A percentile compares a stretch with the other conserved stretches of the same genome.
These are phyloP conservation scores for Hypoxylon rickii DNA, from an alignment of 495 filamentous ascomycete genomes.

Conservation along the genomic window DNA sequence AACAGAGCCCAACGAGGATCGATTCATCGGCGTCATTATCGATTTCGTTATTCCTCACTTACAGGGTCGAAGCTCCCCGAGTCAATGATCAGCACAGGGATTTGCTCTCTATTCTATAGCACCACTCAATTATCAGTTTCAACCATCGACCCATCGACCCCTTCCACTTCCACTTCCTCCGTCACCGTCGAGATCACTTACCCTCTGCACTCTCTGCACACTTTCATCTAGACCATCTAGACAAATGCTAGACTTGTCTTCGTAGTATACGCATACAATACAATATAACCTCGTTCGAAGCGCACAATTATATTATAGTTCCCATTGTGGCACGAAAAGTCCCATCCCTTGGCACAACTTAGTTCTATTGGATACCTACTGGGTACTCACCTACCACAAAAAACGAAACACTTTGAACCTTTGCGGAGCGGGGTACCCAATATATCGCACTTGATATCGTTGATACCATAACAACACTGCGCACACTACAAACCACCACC, in stretches of 20 bases:
- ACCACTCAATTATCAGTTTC: constrained; percentile 7
- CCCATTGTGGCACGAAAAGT: not conserved
- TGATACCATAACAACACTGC: not conserved
- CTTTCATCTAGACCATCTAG: not conserved
- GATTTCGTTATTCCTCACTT: constrained; percentile 10
- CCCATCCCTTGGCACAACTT: too few relatives aligned
- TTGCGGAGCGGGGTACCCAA: not conserved
- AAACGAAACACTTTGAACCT: too few relatives aligned
- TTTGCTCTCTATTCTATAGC: constrained; percentile 3
- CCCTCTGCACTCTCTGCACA: too few relatives aligned
- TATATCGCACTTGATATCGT: not conserved
- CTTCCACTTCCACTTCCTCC: not conserved
- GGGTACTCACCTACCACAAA: too few relatives aligned
- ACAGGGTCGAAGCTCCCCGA: constrained; percentile 19
- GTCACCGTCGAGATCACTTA: too few relatives aligned
- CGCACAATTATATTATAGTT: not conserved
- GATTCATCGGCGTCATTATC: constrained; percentile 20
- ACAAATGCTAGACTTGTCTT: not conserved
- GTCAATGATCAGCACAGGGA: constrained; percentile 36
- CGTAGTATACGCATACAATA: too few relatives aligned
- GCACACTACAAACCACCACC: not conserved
- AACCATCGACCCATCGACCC: not conserved
- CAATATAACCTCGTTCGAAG: not conserved
- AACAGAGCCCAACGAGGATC: too few relatives aligned
- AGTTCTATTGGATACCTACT: too few relatives aligned